Evolutionary conservation across 495 filamentous ascomycete genomes (phyloP), one percentile per base, ranked within the genome.

Genomic region (Aspergillus bertholletiae): DNA sequence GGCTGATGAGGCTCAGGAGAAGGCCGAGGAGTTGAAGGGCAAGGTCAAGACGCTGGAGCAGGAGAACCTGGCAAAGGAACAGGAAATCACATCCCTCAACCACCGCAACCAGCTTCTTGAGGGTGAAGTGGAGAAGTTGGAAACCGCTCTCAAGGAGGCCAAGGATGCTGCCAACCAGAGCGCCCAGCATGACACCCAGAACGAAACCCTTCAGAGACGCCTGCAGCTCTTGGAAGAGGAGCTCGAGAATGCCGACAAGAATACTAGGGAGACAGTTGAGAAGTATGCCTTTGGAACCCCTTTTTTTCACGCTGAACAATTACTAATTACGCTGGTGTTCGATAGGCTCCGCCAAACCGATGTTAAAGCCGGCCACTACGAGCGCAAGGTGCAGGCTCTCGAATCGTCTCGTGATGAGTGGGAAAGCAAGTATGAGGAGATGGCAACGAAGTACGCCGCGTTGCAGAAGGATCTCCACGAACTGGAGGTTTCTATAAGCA

Each of bases 351-450:
- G 95, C 64, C 92, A 96, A 77, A 97, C 94, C 73, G 94, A 97
- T 72, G 91, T 97, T 76, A 97, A 97, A 80, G 91, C 94, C 69
- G 95, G 93, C 57, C 94, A 99, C 81, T 96, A 91, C 76, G 95
- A 97, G 78, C 95, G 95, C 80, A 97, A 99, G 79, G 94, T 99
- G 58, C 88, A 95, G 71, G 96, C 93, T 61, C 85, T 99, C 58
- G 94, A 99, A 74, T 74, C 80, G 54, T 82, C 90, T 63, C 86
- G 88, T 58, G 90, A 96, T 71, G 80, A 89, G 70, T 96, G 92
- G 91, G 95, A 97, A 80, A 64, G 76, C 74, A 97, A 97, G 80
- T 97, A 92, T 74, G 95, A 97, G 76, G 94, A 97, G 69, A 91
- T 94, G 84, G 66, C 83, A 56, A 87, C 92, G 85, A 96, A 96